Base-by-base conservation (phyloP, 768 basidiomycete genomes). In the Hericium rajendrae region DNA sequence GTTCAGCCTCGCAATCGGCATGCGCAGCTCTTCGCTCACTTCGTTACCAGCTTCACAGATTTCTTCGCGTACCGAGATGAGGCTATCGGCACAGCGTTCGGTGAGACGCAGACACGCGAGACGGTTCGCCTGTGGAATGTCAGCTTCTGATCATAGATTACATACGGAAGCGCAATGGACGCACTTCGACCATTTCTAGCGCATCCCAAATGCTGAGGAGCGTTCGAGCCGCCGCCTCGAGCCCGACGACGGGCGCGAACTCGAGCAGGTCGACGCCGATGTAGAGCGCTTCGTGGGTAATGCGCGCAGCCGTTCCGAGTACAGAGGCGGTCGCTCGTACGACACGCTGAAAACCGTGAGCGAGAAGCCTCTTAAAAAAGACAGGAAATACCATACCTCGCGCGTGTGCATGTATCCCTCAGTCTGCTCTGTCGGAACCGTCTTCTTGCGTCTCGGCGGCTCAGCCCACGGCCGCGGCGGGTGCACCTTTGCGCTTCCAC, bases 101-200 rank as follows among this genome's bases (percentile, higher is more conserved):
- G 85, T 86, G 8, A 91, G 74, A 10, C 86, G 82, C 28, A 90
- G 73, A 62, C 85, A 87, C 1, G 80, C 78, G 12, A 84, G 70
- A 16, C 84, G 76, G 59, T 90, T 88, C 60, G 79, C 80, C 88
- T 90, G 61, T 24, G 41, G 3, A 56, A 39, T 38, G 49, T 43
- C 28, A 28, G 26, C 2, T 40, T 38, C 38, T 4, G 28, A 8
- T 24, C 4, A 0, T 26, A 2, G 28, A 20, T 22, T 15, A 12
- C 16, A 16, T 3, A 15, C 38, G 24, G 10, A 52, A 40, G 22
- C n/a, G 12, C 13, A 2, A 40, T 15, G 11, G 6, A 40, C 58
- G 52, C 60, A 88, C 86, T 53, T 86, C 84, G 11, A 87, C 81
- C 22, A 69, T 63, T 57, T 83, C 74, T 5, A 84, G 72, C 0